Evolutionary conservation across 1,284 basidiomycete genomes (phyloP), one percentile per base, ranked within the genome.

Genomic region (Peniophora sp.): DNA sequence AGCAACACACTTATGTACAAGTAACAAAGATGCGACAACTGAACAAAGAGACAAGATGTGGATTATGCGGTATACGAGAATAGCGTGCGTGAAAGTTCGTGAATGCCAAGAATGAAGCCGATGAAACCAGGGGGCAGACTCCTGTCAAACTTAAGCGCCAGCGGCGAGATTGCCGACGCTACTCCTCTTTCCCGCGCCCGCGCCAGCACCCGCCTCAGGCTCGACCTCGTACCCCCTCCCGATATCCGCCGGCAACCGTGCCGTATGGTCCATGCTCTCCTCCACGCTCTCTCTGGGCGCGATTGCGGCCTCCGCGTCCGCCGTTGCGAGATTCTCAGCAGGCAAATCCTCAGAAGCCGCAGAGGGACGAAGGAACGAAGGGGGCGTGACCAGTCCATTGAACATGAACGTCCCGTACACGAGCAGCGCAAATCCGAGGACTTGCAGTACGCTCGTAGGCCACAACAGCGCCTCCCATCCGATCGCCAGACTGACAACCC

Each of bases 381-480:
- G 88, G 2, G 76, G 71, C 24, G 69, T 67, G 54, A 91, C 78
- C 44, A 91, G 73, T 61, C 81, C 78, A 67, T 91, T 91, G 70
- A 90, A 91, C 46, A 89, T 67, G 73, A 90, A 90, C 60, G 67
- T 68, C 41, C 67, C 66, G 52, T 68, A 68, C 37, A 98, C 95
- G 54, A 99, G 78, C 49, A 98, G 69, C 9, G 76, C 81, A 67
- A 99, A 99, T 2, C 97, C 97, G 12, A 82, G 59, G 44, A 97
- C 78, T 67, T 99, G 97, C 17, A 98, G 67, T 50, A 93, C 66
- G 3, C 91, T 92, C 58, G 87, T 83, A 2, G 92, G 90, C 69
- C 83, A 90, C 32, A 88, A 63, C 52, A 99, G 76, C 50, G 74
- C 74, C 70, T 99, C 97, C 97, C 97, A 99, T 0, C 96, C 96